Conservation (phyloP, 176 grass and related monocot genomes). For the Avena insularis region DNA sequence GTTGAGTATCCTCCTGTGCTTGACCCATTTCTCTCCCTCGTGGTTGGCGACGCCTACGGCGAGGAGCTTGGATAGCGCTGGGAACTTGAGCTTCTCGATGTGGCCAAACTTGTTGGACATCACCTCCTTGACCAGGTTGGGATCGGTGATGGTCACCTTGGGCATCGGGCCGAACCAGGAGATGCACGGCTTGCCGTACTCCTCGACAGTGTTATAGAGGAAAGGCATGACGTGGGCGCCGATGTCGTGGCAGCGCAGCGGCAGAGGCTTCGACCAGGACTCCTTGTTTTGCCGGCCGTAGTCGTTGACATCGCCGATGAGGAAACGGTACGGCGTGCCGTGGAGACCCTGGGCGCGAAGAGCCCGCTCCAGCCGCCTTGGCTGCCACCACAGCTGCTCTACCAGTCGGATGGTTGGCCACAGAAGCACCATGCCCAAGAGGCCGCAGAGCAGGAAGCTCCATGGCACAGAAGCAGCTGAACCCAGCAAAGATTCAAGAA, state of each 20-base stretch:
- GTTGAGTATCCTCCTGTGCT: conserved; percentile 66
- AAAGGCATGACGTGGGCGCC: conserved; percentile 42
- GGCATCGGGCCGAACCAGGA: conserved; percentile 64
- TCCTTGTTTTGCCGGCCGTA: conserved; percentile 27
- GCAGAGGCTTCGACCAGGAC: conserved; percentile 33
- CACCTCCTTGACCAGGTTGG: conserved; percentile 43
- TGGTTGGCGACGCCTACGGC: conserved; percentile 2
- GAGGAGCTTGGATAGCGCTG: conserved; percentile 15
- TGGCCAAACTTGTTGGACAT: conserved; percentile 58
- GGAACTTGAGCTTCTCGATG: conserved; percentile 50
- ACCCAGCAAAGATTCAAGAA: neutral
- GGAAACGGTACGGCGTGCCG: conserved; percentile 56
- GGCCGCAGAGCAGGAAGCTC: conserved; percentile 36
- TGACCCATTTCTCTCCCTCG: conserved; percentile 68
- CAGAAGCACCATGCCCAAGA: conserved; percentile 36
- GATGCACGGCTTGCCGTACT: conserved; percentile 59
- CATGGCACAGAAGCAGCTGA: conserved; percentile 17
- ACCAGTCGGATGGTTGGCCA: conserved; percentile 36
- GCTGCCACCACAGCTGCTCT: conserved; percentile 50
- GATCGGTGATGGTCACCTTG: conserved; percentile 54
- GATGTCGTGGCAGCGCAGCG: conserved; percentile 56
- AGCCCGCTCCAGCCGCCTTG: conserved; percentile 45
- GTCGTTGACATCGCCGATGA: conserved; percentile 51
- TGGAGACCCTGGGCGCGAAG: conserved; percentile 55
- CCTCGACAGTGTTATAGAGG: conserved; percentile 23